Percentiles rank a stretch among this genome's conserved stretches.
These are phyloP conservation scores for Flagelloscypha sp. DNA, from an alignment of 768 basidiomycete genomes.

Conservation along the genomic window DNA sequence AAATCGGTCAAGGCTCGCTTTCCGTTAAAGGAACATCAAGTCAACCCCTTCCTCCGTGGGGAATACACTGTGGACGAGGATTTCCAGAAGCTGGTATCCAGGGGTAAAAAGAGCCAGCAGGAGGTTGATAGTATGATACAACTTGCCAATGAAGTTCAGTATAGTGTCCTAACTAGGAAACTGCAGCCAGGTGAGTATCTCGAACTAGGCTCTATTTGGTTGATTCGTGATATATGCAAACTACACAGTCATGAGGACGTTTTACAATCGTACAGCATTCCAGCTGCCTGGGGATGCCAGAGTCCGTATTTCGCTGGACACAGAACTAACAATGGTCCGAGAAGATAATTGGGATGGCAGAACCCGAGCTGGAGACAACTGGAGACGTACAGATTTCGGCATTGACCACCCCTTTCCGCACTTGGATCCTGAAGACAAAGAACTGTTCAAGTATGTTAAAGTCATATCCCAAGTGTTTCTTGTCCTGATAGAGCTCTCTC, in stretches of 20 bases:
- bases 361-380: constrained; percentile 74
- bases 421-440: constrained; percentile 69
- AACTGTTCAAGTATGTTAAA: constrained; percentile 73
- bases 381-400: constrained; percentile 90
- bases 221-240: neutral
- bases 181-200: constrained; percentile 70
- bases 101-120: constrained; percentile 86
- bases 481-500: neutral
- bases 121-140: constrained; percentile 94
- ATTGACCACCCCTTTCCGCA: constrained; percentile 88
- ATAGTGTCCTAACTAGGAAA: constrained; percentile 73
- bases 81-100: constrained; percentile 76
- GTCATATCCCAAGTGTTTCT: constrained; percentile 1
- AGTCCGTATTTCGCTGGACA: constrained; percentile 97
- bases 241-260: constrained; percentile 79
- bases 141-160: constrained; percentile 95
- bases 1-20: constrained; percentile 98
- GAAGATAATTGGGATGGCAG: constrained; percentile 95
- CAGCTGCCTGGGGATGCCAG: constrained; percentile 98
- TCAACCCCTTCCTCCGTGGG: constrained; percentile 85
- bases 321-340: constrained; percentile 86
- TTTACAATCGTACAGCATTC: constrained; percentile 98
- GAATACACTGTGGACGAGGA: constrained; percentile 91
- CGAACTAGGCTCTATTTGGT: neutral
- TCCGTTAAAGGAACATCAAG: constrained; percentile 86